Percentiles rank a stretch among this genome's conserved stretches.
Conservation (phyloP, 345 rosid genomes). For the Gossypium thurberi region DNA sequence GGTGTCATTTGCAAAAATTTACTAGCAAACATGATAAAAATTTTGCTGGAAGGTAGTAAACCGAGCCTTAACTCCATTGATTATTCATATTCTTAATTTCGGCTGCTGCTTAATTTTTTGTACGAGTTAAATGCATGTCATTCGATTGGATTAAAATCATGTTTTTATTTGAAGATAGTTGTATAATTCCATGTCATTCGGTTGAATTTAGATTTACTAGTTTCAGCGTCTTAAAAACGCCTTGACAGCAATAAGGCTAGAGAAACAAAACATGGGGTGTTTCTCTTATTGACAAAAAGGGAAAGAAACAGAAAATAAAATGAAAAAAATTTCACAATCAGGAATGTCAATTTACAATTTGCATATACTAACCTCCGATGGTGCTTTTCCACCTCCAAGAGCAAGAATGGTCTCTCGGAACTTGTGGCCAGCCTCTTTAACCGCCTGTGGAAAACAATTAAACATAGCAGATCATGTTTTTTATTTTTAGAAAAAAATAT, state of each 20-base stretch:
- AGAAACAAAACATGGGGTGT: background rate
- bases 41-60: too few relatives aligned
- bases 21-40: too few relatives aligned
- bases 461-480: background rate
- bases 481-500: background rate
- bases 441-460: conserved; percentile 52
- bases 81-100: too few relatives aligned
- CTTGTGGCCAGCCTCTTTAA: conserved; percentile 60
- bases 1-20: too few relatives aligned
- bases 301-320: background rate
- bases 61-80: too few relatives aligned
- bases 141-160: too few relatives aligned
- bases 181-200: too few relatives aligned
- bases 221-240: background rate
- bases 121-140: too few relatives aligned
- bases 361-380: conserved; percentile 47
- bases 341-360: background rate
- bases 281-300: background rate
- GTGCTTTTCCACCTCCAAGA: conserved; percentile 89
- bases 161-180: too few relatives aligned
- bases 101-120: too few relatives aligned
- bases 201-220: background rate
- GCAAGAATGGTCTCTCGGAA: conserved; percentile 86
- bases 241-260: background rate
- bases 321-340: background rate